Evolutionary conservation across 495 filamentous ascomycete genomes (phyloP), one percentile per base, ranked within the genome.

Genomic region (Penicillium ucsense): DNA sequence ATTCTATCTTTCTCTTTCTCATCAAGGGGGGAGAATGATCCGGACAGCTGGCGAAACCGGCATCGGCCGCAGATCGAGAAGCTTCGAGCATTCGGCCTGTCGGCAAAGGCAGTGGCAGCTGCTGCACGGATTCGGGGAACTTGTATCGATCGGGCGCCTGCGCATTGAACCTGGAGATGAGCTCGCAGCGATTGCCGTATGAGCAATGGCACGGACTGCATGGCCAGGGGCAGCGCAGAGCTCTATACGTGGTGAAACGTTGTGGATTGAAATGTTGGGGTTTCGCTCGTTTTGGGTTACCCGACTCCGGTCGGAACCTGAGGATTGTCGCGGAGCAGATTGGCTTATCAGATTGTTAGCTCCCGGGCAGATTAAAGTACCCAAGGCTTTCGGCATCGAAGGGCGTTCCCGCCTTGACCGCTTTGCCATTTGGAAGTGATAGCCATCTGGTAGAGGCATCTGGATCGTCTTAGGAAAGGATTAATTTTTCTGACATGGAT

Each of bases 151-250:
- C 52, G 50, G 31, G 58, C 9, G 27, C 52, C 43, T n/a, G 54
- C 44, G 51, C 56, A 54, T 41, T 61, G 49, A 37, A 66, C 27
- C 5, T 51, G 61, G 32, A 61, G 35, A 35, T 55, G 61, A 31
- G 62, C 56, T 41, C 62, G 57, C 36, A 71, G 48, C 36, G 68
- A 66, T 56, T 69, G 68, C 58, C 63, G 52, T 32, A 70, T 48
- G 46, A 73, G 55, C 50, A 63, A 59, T 62, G 63, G 70, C 62
- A 71, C 62, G 43, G 66, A 59, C 56, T 71, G 68, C 70, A 70
- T 72, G 56, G 58, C 66, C 62, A 52, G 38, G 50, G 42, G 47
- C 33, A 60, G 48, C 51, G 56, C 57, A 55, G 52, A 53, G 46
- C 50, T 39, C 47, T 20, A 20, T 43, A 30, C 49, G 54, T 45